Evolutionary conservation across 257 asterid species (phyloP).

Genomic region (Jacaranda mimosifolia): DNA sequence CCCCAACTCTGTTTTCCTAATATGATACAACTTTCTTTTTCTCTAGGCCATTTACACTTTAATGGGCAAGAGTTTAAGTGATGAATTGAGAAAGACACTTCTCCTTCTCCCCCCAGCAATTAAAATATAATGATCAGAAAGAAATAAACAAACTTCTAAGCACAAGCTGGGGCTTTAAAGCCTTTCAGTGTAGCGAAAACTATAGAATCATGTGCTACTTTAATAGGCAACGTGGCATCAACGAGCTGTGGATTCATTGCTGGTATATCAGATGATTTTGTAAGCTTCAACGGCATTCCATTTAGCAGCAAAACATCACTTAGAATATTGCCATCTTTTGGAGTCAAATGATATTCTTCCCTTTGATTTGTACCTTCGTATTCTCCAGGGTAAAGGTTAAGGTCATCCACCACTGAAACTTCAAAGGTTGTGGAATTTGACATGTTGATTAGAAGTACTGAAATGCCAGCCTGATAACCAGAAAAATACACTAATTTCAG

Average conservation of each 20-base stretch:
- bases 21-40: background rate
- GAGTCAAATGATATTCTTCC: conserved; percentile 85
- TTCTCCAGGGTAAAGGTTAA: conserved; percentile 36
- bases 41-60: background rate
- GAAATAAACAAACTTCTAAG: conserved; percentile 34
- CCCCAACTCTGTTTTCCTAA: too few relatives aligned
- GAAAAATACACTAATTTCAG: background rate
- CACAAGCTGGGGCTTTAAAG: conserved; percentile 78
- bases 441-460: conserved; percentile 75
- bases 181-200: conserved; percentile 67
- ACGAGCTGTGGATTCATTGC: conserved; percentile 56
- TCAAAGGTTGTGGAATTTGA: conserved; percentile 68
- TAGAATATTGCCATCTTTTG: conserved; percentile 68
- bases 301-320: conserved; percentile 73
- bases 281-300: conserved; percentile 70
- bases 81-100: conserved; percentile 14
- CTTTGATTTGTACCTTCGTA: conserved; percentile 36
- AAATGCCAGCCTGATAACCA: conserved; percentile 54
- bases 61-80: background rate
- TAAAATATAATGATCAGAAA: background rate
- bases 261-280: conserved; percentile 64
- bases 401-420: conserved; percentile 47
- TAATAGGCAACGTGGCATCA: conserved; percentile 52
- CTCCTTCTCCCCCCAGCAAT: background rate
- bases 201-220: conserved; percentile 61